Conservation (phyloP, 441 rosid genomes). For the Biscutella laevigata region DNA sequence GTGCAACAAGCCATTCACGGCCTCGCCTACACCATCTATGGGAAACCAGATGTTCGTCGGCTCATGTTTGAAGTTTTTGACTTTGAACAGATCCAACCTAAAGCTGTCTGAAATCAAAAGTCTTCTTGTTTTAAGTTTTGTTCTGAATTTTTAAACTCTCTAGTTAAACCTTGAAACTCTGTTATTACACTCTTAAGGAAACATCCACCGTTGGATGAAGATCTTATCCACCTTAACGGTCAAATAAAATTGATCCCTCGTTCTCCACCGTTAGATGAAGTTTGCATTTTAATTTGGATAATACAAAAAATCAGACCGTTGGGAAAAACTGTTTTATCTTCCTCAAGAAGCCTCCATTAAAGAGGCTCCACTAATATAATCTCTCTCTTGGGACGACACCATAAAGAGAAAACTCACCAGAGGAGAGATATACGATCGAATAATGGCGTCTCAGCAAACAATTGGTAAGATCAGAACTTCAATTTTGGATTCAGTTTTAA, state of each 20-base stretch:
- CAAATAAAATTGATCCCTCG: not conserved
- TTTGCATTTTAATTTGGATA: too few relatives aligned
- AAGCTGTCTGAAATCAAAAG: slow-evolving; percentile 39
- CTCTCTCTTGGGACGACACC: too few relatives aligned
- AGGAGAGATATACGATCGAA: not conserved
- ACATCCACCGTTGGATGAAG: too few relatives aligned
- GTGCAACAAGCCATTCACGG: slow-evolving; percentile 89
- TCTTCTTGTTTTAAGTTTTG: slow-evolving; percentile 5
- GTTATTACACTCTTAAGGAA: too few relatives aligned
- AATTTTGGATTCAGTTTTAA: not conserved
- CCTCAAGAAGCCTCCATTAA: slow-evolving; percentile 23
- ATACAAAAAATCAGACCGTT: slow-evolving; percentile 20
- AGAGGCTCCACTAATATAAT: not conserved
- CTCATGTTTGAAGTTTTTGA: slow-evolving; percentile 91
- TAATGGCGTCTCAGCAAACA: slow-evolving; percentile 15
- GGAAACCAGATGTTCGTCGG: slow-evolving; percentile 80
- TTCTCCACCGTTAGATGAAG: slow-evolving; percentile 19
- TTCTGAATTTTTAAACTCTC: not conserved
- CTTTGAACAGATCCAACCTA: slow-evolving; percentile 89
- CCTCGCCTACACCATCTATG: slow-evolving; percentile 63
- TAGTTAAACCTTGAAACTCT: not conserved
- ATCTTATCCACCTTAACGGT: too few relatives aligned
- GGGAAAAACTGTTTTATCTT: slow-evolving; percentile 9
- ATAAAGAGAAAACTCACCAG: not conserved
- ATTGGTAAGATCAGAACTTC: slow-evolving; percentile 3